Percentiles rank a stretch among this genome's conserved stretches.
Conservation (phyloP, 2,329 filamentous ascomycete species). For the Zasmidium angulare region DNA sequence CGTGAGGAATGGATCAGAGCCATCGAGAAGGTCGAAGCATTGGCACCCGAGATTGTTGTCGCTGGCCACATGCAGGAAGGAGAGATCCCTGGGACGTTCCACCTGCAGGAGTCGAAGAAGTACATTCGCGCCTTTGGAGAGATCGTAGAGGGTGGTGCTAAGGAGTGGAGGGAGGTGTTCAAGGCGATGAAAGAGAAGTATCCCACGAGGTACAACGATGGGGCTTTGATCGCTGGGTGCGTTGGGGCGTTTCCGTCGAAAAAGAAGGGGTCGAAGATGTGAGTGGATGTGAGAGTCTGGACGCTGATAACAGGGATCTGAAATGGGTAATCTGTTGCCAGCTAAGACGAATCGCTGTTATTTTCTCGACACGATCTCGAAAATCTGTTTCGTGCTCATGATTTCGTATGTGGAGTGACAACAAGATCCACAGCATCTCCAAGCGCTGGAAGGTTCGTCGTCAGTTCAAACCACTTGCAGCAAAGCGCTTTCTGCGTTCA, state of each 20-base stretch:
- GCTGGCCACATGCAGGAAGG: conserved; percentile 9
- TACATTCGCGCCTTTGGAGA: conserved; percentile 10
- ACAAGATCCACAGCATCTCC: background rate
- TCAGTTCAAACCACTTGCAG: background rate
- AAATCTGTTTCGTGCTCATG: too few species aligned
- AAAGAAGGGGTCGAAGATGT: background rate
- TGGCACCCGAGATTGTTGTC: conserved; percentile 8
- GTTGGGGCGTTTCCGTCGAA: background rate
- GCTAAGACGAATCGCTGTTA: too few species aligned
- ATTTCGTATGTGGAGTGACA: background rate
- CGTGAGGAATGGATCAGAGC: conserved; percentile 14
- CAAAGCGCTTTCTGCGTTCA: background rate
- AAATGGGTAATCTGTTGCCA: too few species aligned
- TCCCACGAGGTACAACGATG: background rate
- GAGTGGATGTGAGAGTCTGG: background rate
- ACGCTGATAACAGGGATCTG: too few species aligned
- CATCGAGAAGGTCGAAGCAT: conserved; percentile 9
- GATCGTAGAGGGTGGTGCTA: conserved; percentile 1
- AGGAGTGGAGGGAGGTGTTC: conserved; percentile 3
- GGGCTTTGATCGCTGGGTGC: background rate
- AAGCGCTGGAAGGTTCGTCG: background rate
- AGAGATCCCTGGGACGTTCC: conserved; percentile 6
- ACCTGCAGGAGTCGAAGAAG: conserved; percentile 6
- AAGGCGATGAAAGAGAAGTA: conserved; percentile 9
- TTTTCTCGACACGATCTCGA: too few species aligned